Evolutionary conservation across 371 early-diverging fungal species (phyloP).

Genomic region (Rhizomucor miehei): DNA sequence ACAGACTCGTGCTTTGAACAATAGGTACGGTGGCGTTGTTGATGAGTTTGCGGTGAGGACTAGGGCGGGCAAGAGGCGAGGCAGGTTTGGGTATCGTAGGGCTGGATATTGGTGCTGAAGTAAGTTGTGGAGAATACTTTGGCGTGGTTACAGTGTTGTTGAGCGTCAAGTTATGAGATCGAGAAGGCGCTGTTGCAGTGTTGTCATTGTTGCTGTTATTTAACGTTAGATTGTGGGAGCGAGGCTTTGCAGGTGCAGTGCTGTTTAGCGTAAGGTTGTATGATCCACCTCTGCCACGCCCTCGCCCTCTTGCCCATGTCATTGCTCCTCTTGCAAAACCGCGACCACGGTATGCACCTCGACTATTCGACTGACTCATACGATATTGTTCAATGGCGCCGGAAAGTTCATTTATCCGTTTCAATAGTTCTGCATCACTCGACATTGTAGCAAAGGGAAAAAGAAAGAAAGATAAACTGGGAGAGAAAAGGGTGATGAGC

Average conservation of each 20-base stretch:
- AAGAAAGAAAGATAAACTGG: background rate
- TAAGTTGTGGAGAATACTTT: constrained; percentile 3
- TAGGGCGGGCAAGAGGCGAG: background rate
- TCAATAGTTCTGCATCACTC: constrained; percentile 30
- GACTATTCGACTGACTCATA: constrained; percentile 5
- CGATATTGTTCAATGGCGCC: constrained; percentile 33
- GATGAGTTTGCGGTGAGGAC: constrained; percentile 10
- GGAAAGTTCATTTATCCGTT: constrained; percentile 33
- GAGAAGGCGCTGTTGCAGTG: background rate
- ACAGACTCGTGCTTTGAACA: background rate
- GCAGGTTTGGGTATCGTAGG: background rate
- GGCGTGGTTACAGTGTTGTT: constrained; percentile 9
- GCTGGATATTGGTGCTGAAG: constrained; percentile 1
- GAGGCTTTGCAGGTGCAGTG: background rate
- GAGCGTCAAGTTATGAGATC: background rate
- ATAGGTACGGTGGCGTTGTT: constrained; percentile 5
- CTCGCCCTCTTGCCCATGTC: constrained; percentile 9
- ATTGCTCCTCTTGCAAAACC: background rate
- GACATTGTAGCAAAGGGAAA: background rate
- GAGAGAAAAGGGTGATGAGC: too few relatives aligned
- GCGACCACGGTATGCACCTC: too few relatives aligned
- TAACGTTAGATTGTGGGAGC: constrained; percentile 4
- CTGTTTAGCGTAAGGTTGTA: constrained; percentile 7
- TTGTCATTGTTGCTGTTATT: constrained; percentile 4
- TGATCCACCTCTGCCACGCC: constrained; percentile 2